Evolutionary conservation across 1,284 basidiomycete species (phyloP).

Genomic region (Rhodotorula mucilaginosa): DNA sequence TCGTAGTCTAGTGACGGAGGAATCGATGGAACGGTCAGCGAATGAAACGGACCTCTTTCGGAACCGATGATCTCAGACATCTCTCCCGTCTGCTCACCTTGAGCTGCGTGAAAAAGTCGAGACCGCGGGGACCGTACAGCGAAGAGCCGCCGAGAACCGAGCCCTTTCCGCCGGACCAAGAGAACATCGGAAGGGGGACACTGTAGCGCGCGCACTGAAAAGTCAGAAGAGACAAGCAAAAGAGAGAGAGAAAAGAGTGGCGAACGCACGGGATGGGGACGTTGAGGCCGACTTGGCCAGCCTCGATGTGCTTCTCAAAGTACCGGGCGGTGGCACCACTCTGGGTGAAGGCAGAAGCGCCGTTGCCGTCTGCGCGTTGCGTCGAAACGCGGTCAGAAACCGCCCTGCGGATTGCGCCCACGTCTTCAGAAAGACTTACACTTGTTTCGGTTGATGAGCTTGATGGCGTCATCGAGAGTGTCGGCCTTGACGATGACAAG

Average conservation of each 20-base stretch:
- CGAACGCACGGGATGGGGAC: conserved; percentile 72
- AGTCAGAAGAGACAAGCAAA: not conserved
- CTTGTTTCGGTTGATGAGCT: conserved; percentile 80
- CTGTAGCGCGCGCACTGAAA: conserved; percentile 42
- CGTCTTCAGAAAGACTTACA: too few relatives aligned
- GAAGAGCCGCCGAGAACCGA: conserved; percentile 83
- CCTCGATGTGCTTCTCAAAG: conserved; percentile 84
- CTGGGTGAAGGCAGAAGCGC: conserved; percentile 94
- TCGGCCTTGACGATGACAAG: conserved; percentile 76
- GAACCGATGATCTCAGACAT: too few relatives aligned
- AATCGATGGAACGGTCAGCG: conserved; percentile 34
- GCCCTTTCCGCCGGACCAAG: conserved; percentile 88
- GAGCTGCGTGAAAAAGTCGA: conserved; percentile 82
- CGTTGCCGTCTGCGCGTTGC: conserved; percentile 61
- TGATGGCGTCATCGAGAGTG: conserved; percentile 85
- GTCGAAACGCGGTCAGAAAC: too few relatives aligned
- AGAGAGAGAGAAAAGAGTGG: conserved; percentile 50
- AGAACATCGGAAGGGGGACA: conserved; percentile 82
- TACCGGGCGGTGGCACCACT: conserved; percentile 92
- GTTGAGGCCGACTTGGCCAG: conserved; percentile 70
- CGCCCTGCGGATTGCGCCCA: too few relatives aligned
- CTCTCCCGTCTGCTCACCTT: conserved; percentile 18
- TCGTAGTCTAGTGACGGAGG: conserved; percentile 62
- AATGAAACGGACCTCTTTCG: not conserved
- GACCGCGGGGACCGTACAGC: conserved; percentile 72